Conservation (phyloP, 2,329 filamentous ascomycete species). For the Trichoderma atrobrunneum region DNA sequence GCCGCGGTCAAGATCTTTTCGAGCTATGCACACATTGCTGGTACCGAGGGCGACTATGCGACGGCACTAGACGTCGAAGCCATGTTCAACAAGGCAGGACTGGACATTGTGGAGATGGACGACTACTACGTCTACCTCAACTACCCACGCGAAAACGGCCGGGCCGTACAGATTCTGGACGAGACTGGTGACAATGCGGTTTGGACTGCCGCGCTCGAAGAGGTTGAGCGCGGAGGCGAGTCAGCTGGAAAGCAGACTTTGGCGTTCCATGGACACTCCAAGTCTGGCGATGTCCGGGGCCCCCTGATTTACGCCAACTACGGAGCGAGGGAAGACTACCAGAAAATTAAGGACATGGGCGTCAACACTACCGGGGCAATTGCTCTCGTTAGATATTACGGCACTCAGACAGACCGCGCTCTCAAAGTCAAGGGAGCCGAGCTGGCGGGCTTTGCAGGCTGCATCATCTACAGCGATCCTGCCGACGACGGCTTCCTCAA, state of each 20-base stretch:
- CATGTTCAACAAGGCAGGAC: constrained; percentile 66
- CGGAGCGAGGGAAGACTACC: constrained; percentile 80
- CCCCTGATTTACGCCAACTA: constrained; percentile 91
- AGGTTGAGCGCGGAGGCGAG: constrained; percentile 65
- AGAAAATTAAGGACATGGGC: constrained; percentile 65
- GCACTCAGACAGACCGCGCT: constrained; percentile 67
- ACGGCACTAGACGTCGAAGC: constrained; percentile 81
- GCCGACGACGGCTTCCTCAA: constrained; percentile 75
- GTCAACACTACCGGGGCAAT: constrained; percentile 77
- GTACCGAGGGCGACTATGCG: constrained; percentile 88
- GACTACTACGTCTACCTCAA: constrained; percentile 89
- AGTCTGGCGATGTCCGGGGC: constrained; percentile 79
- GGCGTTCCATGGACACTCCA: constrained; percentile 86
- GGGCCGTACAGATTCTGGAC: constrained; percentile 77
- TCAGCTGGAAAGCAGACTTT: constrained; percentile 65
- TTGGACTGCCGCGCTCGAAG: constrained; percentile 84
- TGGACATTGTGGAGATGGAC: constrained; percentile 75
- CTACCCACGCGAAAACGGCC: constrained; percentile 75
- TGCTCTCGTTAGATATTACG: constrained; percentile 77
- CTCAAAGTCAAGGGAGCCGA: constrained; percentile 91
- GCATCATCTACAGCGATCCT: constrained; percentile 90
- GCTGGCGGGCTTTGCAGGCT: constrained; percentile 78
- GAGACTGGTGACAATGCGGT: constrained; percentile 56
- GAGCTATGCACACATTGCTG: constrained; percentile 83
- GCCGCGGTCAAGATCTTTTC: constrained; percentile 76